phyloP scores from a whole-genome alignment of 129 eudicot species.

The Glebionis coronaria region DNA sequence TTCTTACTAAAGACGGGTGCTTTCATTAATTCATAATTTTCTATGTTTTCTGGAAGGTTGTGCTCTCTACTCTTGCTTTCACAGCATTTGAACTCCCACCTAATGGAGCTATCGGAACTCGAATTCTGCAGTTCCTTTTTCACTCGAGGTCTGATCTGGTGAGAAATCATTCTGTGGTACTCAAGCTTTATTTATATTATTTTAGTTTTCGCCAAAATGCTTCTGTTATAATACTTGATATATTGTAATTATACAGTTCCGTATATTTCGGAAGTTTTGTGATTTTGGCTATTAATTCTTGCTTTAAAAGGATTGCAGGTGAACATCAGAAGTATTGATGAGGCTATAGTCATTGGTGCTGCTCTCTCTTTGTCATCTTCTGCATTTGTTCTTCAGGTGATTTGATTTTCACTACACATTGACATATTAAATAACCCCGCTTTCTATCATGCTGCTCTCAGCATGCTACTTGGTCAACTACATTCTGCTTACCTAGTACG shows the following conservation, averaged over 20 bases:
- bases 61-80: conserved; percentile 90
- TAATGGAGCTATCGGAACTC: conserved; percentile 89
- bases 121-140: conserved; percentile 77
- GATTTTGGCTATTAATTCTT: conserved; percentile 17
- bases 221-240: neutral
- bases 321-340: conserved; percentile 91
- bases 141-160: conserved; percentile 94
- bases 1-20: neutral
- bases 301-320: conserved; percentile 51
- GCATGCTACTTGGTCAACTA: neutral
- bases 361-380: conserved; percentile 97
- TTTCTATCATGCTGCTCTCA: no score
- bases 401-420: conserved; percentile 2
- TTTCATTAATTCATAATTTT: conserved; percentile 14
- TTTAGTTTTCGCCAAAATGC: neutral
- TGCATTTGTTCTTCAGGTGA: conserved; percentile 97
- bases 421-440: neutral
- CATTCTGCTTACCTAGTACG: conserved; percentile 37
- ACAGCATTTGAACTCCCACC: conserved; percentile 99
- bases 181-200: neutral
- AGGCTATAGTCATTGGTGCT: conserved; percentile 94
- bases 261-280: neutral
- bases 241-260: neutral
- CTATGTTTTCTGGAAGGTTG: conserved; percentile 54
- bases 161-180: conserved; percentile 23